Conservation (phyloP, 768 basidiomycete species). For the Russula ochroleuca region DNA sequence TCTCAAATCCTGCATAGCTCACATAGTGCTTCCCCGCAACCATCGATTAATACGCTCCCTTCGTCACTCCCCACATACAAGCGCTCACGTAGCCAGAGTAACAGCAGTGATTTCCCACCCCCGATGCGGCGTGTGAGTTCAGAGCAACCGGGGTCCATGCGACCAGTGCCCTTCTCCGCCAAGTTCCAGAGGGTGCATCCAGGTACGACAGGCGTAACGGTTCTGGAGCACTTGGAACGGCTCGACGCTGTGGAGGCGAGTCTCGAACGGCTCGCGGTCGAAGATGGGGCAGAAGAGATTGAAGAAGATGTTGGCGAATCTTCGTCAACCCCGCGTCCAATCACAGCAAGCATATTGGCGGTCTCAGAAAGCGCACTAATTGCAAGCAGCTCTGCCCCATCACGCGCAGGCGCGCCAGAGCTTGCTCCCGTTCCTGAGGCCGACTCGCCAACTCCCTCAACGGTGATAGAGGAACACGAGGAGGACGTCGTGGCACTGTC, state of each 20-base stretch:
- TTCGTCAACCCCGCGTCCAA: conserved; percentile 16
- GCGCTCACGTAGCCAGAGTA: conserved; percentile 57
- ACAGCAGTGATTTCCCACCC: conserved; percentile 66
- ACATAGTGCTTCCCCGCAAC: conserved; percentile 48
- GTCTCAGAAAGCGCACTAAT: neutral
- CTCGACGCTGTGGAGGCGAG: conserved; percentile 80
- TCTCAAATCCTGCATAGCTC: conserved; percentile 37
- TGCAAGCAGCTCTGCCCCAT: conserved; percentile 20
- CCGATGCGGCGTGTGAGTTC: conserved; percentile 61
- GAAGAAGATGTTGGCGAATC: conserved; percentile 31
- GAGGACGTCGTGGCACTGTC: conserved; percentile 74
- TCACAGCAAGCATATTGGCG: neutral
- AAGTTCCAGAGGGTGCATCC: conserved; percentile 82
- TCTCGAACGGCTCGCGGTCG: conserved; percentile 64
- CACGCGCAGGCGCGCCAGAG: conserved; percentile 22
- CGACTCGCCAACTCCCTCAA: conserved; percentile 21
- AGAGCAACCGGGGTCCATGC: conserved; percentile 56
- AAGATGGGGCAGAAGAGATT: conserved; percentile 47
- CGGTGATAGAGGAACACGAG: conserved; percentile 37
- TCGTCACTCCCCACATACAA: conserved; percentile 54
- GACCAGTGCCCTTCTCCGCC: conserved; percentile 79
- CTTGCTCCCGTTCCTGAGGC: conserved; percentile 25
- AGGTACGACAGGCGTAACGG: conserved; percentile 80
- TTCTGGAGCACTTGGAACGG: conserved; percentile 81
- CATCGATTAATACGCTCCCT: conserved; percentile 61